Evolutionary conservation across 441 rosid genomes (phyloP).

Genomic region (Populus hybrid): DNA sequence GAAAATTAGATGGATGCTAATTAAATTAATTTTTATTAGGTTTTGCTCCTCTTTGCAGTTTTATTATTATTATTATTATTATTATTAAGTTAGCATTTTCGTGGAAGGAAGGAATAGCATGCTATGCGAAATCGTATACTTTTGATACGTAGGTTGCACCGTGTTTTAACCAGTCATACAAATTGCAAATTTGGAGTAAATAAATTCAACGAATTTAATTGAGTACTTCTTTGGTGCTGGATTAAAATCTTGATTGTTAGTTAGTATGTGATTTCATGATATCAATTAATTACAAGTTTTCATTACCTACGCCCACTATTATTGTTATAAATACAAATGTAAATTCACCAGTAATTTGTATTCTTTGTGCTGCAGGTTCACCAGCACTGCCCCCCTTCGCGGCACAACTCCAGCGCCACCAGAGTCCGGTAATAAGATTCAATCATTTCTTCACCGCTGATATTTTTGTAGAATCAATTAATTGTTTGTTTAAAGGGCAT

Average conservation of each 20-base stretch:
- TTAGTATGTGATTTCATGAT: neutral
- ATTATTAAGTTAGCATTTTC: neutral
- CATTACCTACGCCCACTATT: neutral
- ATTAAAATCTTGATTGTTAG: neutral
- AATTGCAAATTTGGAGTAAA: neutral
- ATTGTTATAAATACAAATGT: neutral
- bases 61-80: no score
- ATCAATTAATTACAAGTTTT: neutral
- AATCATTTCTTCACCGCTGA: neutral
- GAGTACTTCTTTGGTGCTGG: neutral
- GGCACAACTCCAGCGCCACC: slow-evolving; percentile 14
- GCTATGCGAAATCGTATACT: neutral
- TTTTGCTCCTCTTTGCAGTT: neutral
- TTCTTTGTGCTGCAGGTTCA: slow-evolving; percentile 31
- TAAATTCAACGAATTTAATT: neutral
- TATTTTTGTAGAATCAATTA: neutral
- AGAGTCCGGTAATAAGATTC: neutral
- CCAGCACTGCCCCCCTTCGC: slow-evolving; percentile 51
- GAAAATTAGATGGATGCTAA: neutral
- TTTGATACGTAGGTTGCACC: neutral
- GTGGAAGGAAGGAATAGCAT: no score
- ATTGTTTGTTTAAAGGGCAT: neutral
- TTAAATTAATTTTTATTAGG: neutral
- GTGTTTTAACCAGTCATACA: neutral
- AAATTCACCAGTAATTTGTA: neutral